phyloP scores from a whole-genome alignment of 2,329 filamentous ascomycete genomes.

The Trichoderma sp. region DNA sequence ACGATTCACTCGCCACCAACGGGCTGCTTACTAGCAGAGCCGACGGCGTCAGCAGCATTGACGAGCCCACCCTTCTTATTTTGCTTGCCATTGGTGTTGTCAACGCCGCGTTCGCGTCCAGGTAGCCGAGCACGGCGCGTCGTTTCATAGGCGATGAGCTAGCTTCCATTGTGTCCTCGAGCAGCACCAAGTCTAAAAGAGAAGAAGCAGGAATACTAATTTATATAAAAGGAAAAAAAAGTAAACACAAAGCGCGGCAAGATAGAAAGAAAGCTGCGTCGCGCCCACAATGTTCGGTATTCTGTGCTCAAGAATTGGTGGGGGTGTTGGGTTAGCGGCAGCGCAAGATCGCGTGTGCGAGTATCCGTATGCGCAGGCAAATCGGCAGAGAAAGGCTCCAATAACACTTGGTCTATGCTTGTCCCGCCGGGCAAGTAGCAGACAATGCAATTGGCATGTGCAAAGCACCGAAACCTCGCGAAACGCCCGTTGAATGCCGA shows the following conservation, averaged over 20 bases:
- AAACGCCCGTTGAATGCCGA: background rate
- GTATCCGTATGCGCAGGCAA: background rate
- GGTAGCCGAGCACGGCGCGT: conserved; percentile 48
- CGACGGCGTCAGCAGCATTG: conserved; percentile 5
- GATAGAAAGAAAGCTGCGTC: conserved; percentile 17
- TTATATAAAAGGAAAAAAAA: background rate
- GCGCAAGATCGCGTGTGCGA: background rate
- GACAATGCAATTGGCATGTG: background rate
- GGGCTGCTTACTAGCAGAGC: conserved; percentile 23
- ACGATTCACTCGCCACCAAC: conserved; percentile 18
- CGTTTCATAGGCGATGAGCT: conserved; percentile 41
- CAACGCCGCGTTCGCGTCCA: conserved; percentile 43
- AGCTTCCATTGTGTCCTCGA: conserved; percentile 9
- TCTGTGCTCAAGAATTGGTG: background rate
- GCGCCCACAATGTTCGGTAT: background rate
- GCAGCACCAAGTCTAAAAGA: background rate
- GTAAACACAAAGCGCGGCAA: conserved; percentile 9
- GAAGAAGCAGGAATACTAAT: no score
- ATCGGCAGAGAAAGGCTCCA: background rate
- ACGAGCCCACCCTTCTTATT: background rate
- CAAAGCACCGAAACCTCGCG: background rate
- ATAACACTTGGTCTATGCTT: background rate
- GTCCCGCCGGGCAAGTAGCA: background rate
- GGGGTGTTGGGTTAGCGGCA: background rate
- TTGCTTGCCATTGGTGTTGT: conserved; percentile 9